A percentile compares a stretch with the other conserved stretches of the same genome.
These are phyloP conservation scores for Talaromyces sp. DNA, from an alignment of 2,329 filamentous ascomycete species.

Conservation along the genomic window DNA sequence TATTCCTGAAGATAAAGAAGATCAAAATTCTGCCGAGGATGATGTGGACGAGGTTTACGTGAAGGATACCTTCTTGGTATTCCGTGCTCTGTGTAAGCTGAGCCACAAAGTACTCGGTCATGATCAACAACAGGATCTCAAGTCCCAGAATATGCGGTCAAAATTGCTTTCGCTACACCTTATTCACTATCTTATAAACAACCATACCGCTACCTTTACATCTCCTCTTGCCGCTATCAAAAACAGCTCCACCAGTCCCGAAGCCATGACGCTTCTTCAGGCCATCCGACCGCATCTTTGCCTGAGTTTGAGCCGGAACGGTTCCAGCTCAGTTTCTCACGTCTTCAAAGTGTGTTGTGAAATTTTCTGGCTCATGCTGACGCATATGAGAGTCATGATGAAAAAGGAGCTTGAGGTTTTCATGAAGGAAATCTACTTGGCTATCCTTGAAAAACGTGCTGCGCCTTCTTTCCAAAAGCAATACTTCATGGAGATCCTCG, in stretches of 20 bases:
- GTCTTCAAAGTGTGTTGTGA: constrained; percentile 97
- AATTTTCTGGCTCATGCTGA: constrained; percentile 97
- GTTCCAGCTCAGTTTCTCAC: constrained; percentile 84
- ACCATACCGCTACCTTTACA: constrained; percentile 86
- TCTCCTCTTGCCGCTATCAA: constrained; percentile 90
- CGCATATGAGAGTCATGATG: constrained; percentile 87
- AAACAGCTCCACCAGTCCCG: constrained; percentile 82
- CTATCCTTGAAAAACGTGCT: constrained; percentile 83
- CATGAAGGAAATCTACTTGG: constrained; percentile 93
- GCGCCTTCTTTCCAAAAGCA: constrained; percentile 90
- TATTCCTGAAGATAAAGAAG: constrained; percentile 41
- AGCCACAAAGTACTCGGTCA: constrained; percentile 88
- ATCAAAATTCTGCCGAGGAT: constrained; percentile 52
- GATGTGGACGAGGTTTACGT: constrained; percentile 95
- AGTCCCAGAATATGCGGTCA: constrained; percentile 94
- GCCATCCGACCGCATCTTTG: constrained; percentile 97
- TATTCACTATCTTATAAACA: constrained; percentile 92
- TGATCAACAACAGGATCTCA: constrained; percentile 89
- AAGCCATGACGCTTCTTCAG: constrained; percentile 84
- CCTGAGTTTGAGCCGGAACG: constrained; percentile 90
- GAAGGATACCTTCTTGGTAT: constrained; percentile 94
- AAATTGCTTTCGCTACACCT: constrained; percentile 95
- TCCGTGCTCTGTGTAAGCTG: constrained; percentile 95
- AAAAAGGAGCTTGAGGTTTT: constrained; percentile 99
- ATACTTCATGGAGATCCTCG: constrained; percentile 84